phyloP scores from a whole-genome alignment of 2,329 filamentous ascomycete species.

The Diplodia mutila region DNA sequence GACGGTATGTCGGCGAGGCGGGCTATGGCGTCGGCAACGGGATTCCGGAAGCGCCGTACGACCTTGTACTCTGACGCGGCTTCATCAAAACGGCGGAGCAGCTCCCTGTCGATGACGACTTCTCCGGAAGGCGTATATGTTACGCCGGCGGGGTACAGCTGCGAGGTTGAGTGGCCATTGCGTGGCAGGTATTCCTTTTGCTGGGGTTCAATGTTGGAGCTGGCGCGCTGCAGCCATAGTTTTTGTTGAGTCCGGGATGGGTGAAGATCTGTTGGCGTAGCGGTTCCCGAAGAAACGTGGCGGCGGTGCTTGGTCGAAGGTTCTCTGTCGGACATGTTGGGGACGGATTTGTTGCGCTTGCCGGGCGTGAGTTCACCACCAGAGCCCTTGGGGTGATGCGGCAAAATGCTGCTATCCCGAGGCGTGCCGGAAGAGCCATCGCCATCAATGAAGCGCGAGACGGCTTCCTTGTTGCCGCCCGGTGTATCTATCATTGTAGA shows the following conservation, averaged over 20 bases:
- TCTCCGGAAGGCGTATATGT: constrained; percentile 32
- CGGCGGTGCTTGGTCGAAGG: constrained; percentile 9
- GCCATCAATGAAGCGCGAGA: constrained; percentile 52
- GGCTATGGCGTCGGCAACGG: constrained; percentile 65
- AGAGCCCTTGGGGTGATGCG: constrained; percentile 31
- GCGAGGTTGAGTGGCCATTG: constrained; percentile 39
- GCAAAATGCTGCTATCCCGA: constrained; percentile 43
- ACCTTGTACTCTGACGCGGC: constrained; percentile 76
- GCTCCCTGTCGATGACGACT: constrained; percentile 61
- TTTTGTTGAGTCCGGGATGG: constrained; percentile 74
- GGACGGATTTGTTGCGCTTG: constrained; percentile 45
- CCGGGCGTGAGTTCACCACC: constrained; percentile 35
- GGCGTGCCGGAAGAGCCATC: constrained; percentile 48
- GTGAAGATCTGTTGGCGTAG: constrained; percentile 46
- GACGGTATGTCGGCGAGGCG: constrained; percentile 59
- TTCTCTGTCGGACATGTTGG: constrained; percentile 38
- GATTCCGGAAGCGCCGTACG: constrained; percentile 72
- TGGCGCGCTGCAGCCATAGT: constrained; percentile 72
- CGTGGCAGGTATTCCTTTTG: constrained; percentile 49
- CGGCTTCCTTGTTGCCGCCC: constrained; percentile 41
- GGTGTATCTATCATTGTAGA: constrained; percentile 47
- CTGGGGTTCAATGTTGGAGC: constrained; percentile 70
- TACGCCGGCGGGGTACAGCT: constrained; percentile 8
- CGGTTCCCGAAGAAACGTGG: constrained; percentile 35
- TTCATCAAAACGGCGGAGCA: constrained; percentile 68